Conservation (phyloP, 768 basidiomycete genomes). For the Boletus reticulatus region DNA sequence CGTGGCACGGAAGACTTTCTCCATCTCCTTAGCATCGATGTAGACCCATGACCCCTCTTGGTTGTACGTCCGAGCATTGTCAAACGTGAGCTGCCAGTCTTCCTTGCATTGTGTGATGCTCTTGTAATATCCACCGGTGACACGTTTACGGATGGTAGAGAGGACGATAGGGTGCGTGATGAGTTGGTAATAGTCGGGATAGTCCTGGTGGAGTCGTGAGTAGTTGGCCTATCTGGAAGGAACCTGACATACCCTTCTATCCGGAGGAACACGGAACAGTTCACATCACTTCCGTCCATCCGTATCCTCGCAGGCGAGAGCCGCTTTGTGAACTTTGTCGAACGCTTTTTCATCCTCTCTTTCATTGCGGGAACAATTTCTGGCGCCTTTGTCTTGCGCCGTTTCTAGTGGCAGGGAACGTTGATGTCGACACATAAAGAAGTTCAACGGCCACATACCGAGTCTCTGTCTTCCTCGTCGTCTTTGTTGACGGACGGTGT, state of each 20-base stretch:
- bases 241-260: constrained; percentile 54
- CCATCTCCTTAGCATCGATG: constrained; percentile 91
- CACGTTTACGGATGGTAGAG: constrained; percentile 82
- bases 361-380: constrained; percentile 59
- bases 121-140: constrained; percentile 67
- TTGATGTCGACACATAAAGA: neutral
- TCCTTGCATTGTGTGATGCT: constrained; percentile 65
- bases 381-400: constrained; percentile 69
- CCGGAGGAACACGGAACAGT: constrained; percentile 85
- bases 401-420: constrained; percentile 59
- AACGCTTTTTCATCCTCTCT: constrained; percentile 83
- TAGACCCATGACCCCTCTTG: constrained; percentile 95
- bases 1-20: constrained; percentile 76
- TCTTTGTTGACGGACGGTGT: constrained; percentile 75
- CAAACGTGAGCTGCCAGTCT: constrained; percentile 90
- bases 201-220: constrained; percentile 47
- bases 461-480: constrained; percentile 76
- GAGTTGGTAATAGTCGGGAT: constrained; percentile 76
- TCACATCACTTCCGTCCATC: constrained; percentile 80
- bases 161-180: constrained; percentile 85
- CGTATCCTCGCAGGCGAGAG: constrained; percentile 67
- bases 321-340: constrained; percentile 71
- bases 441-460: constrained; percentile 40
- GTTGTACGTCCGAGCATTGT: constrained; percentile 92
- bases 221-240: neutral